These are phyloP conservation scores for Epicoccum sorghinum DNA, from an alignment of 2,329 filamentous ascomycete species.

Conservation along the genomic window DNA sequence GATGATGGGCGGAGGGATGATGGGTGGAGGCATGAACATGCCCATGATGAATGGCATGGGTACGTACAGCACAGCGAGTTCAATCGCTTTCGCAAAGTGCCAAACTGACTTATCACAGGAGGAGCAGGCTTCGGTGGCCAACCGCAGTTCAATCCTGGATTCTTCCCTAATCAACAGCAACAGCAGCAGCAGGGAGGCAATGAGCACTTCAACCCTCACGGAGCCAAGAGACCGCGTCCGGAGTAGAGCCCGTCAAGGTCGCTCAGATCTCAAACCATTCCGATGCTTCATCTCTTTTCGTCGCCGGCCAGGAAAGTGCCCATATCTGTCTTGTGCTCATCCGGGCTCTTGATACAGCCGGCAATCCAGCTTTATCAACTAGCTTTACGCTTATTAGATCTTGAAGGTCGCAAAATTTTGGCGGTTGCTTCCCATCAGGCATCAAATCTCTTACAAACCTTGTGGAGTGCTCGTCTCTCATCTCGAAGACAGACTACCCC, in stretches of 20 bases:
- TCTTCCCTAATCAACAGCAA: conserved; percentile 62
- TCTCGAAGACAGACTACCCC: no score
- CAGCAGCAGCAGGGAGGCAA: conserved; percentile 54
- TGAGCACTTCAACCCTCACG: conserved; percentile 79
- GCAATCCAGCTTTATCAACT: no score
- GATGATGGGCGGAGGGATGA: conserved; percentile 57
- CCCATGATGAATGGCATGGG: conserved; percentile 46
- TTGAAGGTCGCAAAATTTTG: no score
- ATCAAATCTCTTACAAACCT: no score
- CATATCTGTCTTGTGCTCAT: neutral
- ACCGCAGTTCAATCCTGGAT: conserved; percentile 74
- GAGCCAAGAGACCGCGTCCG: conserved; percentile 77
- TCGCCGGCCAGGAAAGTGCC: neutral
- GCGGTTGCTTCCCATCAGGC: no score
- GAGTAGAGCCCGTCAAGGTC: conserved; percentile 55
- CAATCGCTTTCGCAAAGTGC: neutral
- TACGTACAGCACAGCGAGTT: conserved; percentile 20
- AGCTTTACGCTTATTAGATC: no score
- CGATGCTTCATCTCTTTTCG: neutral
- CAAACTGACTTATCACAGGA: conserved; percentile 15
- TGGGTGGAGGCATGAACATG: conserved; percentile 45
- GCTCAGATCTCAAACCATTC: no score
- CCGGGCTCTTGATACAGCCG: no score
- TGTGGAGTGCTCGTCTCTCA: no score
- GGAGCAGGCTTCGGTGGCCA: conserved; percentile 65